Percentiles rank a stretch among this genome's conserved stretches.
Evolutionary conservation across 495 filamentous ascomycete species (phyloP).

Genomic region (Annulohypoxylon bovei): DNA sequence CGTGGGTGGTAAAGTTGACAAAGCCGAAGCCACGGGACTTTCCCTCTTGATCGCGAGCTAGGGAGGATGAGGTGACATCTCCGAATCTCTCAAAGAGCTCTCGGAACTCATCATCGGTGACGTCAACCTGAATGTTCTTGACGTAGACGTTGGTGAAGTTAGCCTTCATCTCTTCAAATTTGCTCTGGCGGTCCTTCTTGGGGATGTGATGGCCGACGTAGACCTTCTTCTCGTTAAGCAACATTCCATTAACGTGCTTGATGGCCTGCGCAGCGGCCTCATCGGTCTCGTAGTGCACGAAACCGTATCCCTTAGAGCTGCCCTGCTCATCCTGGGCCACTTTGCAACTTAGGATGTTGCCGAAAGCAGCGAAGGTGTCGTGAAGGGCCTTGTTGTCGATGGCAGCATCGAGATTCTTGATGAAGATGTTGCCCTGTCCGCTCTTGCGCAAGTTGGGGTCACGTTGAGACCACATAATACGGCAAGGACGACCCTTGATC

Average conservation of each 20-base stretch:
- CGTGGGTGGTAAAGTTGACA: conserved; percentile 95
- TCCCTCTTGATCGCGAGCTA: conserved; percentile 87
- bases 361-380: conserved; percentile 98
- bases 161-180: conserved; percentile 99
- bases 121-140: conserved; percentile 94
- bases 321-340: conserved; percentile 96
- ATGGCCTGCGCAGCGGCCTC: conserved; percentile 97
- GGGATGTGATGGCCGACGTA: conserved; percentile 99
- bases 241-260: conserved; percentile 99
- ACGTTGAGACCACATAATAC: conserved; percentile 99
- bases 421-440: conserved; percentile 99
- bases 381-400: conserved; percentile 99
- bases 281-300: conserved; percentile 99
- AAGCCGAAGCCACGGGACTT: conserved; percentile 99
- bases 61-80: conserved; percentile 93
- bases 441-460: conserved; percentile 99
- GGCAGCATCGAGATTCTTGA: conserved; percentile 98
- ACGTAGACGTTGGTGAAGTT: conserved; percentile 99
- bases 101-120: conserved; percentile 93
- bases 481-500: conserved; percentile 98
- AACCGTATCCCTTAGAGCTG: conserved; percentile 98
- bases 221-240: conserved; percentile 99
- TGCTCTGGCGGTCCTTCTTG: conserved; percentile 99
- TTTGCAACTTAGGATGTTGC: conserved; percentile 99
- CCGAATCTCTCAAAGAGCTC: conserved; percentile 90